Percentiles rank a stretch among this genome's conserved stretches.
These are phyloP conservation scores for Kazachstania africana DNA, from an alignment of 805 yeast genomes.

Conservation along the genomic window DNA sequence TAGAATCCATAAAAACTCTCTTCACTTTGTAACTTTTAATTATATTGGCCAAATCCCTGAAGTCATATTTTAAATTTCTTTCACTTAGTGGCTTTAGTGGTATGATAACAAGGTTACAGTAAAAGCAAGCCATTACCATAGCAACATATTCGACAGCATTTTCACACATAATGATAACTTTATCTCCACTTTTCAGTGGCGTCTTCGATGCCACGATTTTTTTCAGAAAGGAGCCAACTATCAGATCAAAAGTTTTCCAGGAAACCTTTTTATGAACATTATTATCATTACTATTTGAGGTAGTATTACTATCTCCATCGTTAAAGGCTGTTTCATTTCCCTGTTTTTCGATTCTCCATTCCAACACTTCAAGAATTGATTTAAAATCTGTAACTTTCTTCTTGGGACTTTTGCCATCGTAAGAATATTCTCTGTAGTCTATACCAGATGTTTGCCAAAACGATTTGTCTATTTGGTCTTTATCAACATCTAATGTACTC, in stretches of 20 bases:
- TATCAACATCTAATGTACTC: conserved; percentile 20
- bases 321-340: conserved; percentile 73
- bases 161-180: conserved; percentile 72
- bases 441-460: conserved; percentile 64
- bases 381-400: conserved; percentile 64
- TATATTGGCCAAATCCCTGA: conserved; percentile 50
- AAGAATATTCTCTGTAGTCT: conserved; percentile 61
- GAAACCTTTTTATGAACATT: conserved; percentile 42
- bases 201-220: conserved; percentile 59
- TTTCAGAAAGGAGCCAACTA: conserved; percentile 63
- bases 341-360: conserved; percentile 62
- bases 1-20: conserved; percentile 62
- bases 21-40: conserved; percentile 60
- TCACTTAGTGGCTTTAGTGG: conserved; percentile 68
- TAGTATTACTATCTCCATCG: conserved; percentile 25
- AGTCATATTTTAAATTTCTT: conserved; percentile 59
- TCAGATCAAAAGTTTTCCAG: conserved; percentile 75
- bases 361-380: conserved; percentile 60
- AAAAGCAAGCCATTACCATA: conserved; percentile 76
- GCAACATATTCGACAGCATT: conserved; percentile 77
- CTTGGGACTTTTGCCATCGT: conserved; percentile 61
- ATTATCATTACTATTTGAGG: conserved; percentile 25
- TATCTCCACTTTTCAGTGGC: conserved; percentile 52
- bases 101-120: conserved; percentile 51
- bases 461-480: background rate